A percentile compares a stretch with the other conserved stretches of the same genome.
Evolutionary conservation across 176 grass and related monocot species (phyloP).

Genomic region (Carex parvula): DNA sequence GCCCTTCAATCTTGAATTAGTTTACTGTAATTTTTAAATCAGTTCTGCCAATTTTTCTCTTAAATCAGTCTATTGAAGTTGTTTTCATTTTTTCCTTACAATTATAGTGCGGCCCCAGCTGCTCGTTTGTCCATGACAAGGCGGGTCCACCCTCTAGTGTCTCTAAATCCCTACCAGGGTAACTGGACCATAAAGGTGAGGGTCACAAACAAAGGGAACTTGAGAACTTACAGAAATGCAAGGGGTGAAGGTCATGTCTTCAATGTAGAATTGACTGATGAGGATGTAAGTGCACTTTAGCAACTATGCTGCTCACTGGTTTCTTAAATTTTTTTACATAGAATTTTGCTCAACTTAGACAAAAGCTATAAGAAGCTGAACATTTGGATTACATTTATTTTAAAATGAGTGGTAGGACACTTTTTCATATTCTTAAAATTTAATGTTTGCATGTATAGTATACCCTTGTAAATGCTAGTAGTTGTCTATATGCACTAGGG

Average conservation of each 20-base stretch:
- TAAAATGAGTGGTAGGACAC: neutral
- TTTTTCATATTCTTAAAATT: neutral
- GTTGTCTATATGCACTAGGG: neutral
- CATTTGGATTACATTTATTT: neutral
- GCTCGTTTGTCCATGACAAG: constrained; percentile 79
- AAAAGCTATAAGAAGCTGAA: neutral
- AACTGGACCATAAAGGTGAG: constrained; percentile 98
- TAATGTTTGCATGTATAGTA: neutral
- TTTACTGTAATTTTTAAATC: neutral
- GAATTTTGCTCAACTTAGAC: neutral
- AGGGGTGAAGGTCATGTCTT: constrained; percentile 92
- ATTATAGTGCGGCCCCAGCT: constrained; percentile 73
- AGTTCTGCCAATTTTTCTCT: neutral
- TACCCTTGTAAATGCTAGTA: neutral
- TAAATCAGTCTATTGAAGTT: neutral
- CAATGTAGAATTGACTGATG: constrained; percentile 90
- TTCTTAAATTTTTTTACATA: neutral
- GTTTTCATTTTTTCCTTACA: neutral
- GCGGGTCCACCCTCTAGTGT: constrained; percentile 76
- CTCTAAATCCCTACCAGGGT: constrained; percentile 90
- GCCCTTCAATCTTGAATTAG: neutral
- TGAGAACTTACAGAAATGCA: constrained; percentile 77
- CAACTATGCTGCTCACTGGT: neutral
- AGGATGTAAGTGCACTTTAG: constrained; percentile 66
- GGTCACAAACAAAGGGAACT: constrained; percentile 84